Evolutionary conservation across 2,329 filamentous ascomycete genomes (phyloP).

Genomic region (Fonsecaea erecta): DNA sequence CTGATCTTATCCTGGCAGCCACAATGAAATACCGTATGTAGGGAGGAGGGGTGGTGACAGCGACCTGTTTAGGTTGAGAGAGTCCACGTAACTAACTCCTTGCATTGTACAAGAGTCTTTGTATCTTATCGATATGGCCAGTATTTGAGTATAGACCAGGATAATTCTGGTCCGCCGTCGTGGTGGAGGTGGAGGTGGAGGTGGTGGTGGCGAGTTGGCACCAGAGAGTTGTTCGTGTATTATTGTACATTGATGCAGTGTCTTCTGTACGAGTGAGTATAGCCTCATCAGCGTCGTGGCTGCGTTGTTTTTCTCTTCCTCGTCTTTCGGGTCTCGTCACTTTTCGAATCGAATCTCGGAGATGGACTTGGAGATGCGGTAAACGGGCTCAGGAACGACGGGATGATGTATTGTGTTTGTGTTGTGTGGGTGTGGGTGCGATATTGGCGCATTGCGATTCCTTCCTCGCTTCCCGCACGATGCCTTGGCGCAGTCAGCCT

Average conservation of each 20-base stretch:
- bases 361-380: background rate
- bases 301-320: background rate
- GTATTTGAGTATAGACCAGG: no score
- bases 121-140: no score
- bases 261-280: no score
- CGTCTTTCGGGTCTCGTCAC: background rate
- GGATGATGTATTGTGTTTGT: background rate
- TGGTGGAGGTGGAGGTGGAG: no score
- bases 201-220: no score
- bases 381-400: background rate
- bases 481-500: conserved; percentile 1
- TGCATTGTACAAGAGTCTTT: background rate
- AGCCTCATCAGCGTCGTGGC: background rate
- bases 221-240: no score
- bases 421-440: background rate
- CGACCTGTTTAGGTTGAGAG: no score
- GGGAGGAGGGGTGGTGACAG: no score
- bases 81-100: no score
- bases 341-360: background rate
- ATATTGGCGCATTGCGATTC: background rate
- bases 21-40: no score
- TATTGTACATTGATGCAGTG: no score
- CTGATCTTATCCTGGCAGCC: background rate
- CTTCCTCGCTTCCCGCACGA: background rate
- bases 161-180: no score